These are phyloP conservation scores for Scalesia atractyloides DNA, from an alignment of 129 eudicot species.

Conservation along the genomic window DNA sequence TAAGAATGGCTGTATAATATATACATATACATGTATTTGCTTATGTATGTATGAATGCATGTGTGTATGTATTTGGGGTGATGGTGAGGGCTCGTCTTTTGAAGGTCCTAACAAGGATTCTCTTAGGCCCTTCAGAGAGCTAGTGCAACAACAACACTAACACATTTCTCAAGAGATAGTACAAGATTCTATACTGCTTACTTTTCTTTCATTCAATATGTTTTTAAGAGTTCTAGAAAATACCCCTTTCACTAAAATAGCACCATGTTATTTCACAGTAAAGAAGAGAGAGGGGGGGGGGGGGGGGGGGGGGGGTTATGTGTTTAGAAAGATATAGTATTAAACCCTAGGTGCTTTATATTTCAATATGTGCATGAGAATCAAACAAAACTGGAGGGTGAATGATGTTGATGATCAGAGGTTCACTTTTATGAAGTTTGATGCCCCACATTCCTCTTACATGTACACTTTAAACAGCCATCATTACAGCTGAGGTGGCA, in stretches of 20 bases:
- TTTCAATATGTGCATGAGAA: constrained; percentile 38
- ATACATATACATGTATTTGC: neutral
- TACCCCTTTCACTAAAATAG: constrained; percentile 28
- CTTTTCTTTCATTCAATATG: constrained; percentile 44
- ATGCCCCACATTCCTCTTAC: constrained; percentile 46
- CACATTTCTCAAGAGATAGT: constrained; percentile 55
- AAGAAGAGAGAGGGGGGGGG: constrained; percentile 15
- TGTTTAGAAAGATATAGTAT: constrained; percentile 37
- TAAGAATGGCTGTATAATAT: neutral
- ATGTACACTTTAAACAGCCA: constrained; percentile 43
- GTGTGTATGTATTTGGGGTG: neutral
- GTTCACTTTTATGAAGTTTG: constrained; percentile 34
- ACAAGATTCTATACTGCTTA: constrained; percentile 47
- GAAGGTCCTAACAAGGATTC: constrained; percentile 46
- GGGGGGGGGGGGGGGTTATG: neutral
- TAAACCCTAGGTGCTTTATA: constrained; percentile 27
- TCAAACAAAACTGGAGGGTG: constrained; percentile 46
- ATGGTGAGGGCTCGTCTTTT: constrained; percentile 40
- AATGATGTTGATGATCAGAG: constrained; percentile 43
- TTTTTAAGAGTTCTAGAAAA: constrained; percentile 39
- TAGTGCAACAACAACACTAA: constrained; percentile 38
- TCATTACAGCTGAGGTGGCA: constrained; percentile 55
- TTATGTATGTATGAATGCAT: neutral
- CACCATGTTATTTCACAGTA: constrained; percentile 29
- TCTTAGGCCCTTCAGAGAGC: constrained; percentile 39